phyloP scores from a whole-genome alignment of 176 grass and related monocot genomes.

The Avena atlantica region DNA sequence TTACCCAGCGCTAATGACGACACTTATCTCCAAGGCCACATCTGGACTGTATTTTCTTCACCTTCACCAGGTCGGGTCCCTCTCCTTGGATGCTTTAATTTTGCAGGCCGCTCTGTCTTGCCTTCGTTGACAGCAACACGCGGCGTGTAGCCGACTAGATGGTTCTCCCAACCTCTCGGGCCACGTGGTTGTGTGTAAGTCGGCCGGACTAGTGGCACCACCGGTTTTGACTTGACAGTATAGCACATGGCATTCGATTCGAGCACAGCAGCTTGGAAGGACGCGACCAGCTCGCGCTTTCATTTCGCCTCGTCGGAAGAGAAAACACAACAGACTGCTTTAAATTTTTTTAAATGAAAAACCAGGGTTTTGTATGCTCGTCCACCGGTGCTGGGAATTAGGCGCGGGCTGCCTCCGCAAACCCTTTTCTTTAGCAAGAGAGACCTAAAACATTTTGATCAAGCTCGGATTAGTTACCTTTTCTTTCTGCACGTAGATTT shows the following conservation, averaged over 20 bases:
- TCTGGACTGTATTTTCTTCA: neutral
- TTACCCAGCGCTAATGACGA: no score
- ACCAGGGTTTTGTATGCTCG: no score
- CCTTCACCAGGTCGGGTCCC: neutral
- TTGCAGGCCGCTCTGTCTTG: neutral
- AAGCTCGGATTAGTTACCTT: neutral
- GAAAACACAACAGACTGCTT: neutral
- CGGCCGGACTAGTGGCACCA: neutral
- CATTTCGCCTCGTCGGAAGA: neutral
- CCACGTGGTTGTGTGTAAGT: neutral
- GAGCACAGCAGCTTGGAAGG: neutral
- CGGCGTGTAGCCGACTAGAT: conserved; percentile 2
- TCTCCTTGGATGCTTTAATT: neutral
- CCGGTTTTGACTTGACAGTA: neutral
- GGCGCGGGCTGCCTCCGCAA: neutral
- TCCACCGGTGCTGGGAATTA: no score
- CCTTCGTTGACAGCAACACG: neutral
- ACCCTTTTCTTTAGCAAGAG: neutral
- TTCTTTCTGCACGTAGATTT: no score
- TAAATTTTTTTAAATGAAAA: neutral
- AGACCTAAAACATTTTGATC: neutral
- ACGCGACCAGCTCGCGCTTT: neutral
- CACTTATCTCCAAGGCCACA: no score
- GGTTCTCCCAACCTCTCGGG: neutral
- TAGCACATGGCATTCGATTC: no score